Evolutionary conservation across 306 rosid species (phyloP), one percentile per base, ranked within the genome.

Genomic region (Oxytropis ochrocephala): DNA sequence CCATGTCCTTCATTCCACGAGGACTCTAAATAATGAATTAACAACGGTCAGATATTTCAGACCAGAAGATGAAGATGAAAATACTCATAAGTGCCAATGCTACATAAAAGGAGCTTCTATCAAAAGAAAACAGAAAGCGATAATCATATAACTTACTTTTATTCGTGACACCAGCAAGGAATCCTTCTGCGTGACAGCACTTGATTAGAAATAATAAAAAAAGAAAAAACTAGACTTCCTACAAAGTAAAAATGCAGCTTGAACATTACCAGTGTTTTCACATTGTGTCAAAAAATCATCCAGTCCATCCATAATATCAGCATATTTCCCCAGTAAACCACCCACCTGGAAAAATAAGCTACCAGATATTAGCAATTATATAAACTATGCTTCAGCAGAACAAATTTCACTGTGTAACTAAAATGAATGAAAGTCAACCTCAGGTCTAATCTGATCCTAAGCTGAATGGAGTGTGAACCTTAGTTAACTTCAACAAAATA

Each of bases 141-240:
- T 56, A 77, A 78, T 55, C 53, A 30, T 50, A 48, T 74, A 70
- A 83, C 99, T 12, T 91, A 94, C 97, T 94, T 83, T 85, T 95
- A 83, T 87, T 91, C 95, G 89, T 89, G 84, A 95, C 97, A 58
- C 92, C 95, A 74, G 99, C 89, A 76, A 95, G 99, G 87, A 89
- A 85, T 81, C 97, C 99, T 83, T 95, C 99, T 95, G 91, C 89
- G 78, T 41, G 73, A 78, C 71, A 81, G 75, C 44, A 64, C 52
- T 72, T 77, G 55, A 76, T 91, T 80, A 95, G 95, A 82, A 73
- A 73, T 57, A 33, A 35, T 47, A 51, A 65, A 64, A 69, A 64
- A 66, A 49, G 56, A 44, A 39, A 74, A 64, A 54, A 16, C 24
- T 69, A 60, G 49, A 55, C 39, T 68, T 78, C 17, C 67, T 64